phyloP scores from a whole-genome alignment of 2,329 filamentous ascomycete species.

The Colletotrichum sublineola region DNA sequence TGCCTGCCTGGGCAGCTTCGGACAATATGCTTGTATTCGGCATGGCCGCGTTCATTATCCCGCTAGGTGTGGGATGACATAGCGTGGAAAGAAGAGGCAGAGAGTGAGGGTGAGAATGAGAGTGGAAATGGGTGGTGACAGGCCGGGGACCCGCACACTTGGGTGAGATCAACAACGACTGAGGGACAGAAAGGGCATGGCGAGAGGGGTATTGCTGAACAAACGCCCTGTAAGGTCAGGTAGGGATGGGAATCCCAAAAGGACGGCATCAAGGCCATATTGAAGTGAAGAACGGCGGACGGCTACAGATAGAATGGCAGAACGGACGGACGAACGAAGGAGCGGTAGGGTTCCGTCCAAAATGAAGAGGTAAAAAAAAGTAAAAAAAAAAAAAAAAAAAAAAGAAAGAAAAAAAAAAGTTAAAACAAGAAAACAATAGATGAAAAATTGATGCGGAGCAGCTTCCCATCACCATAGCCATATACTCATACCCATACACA shows the following conservation, averaged over 20 bases:
- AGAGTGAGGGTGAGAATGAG: not conserved
- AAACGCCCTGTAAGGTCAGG: not conserved
- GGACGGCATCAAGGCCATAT: not conserved
- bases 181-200: not conserved
- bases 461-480: too few species aligned
- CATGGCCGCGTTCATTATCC: conserved; percentile 7
- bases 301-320: too few species aligned
- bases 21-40: conserved; percentile 38
- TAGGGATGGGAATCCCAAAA: not conserved
- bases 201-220: not conserved
- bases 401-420: too few species aligned
- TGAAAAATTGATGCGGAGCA: too few species aligned
- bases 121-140: not conserved
- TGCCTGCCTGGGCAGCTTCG: conserved; percentile 2
- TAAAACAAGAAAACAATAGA: too few species aligned
- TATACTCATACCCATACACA: too few species aligned
- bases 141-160: conserved; percentile 7
- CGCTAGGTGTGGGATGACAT: not conserved
- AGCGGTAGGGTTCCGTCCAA: too few species aligned
- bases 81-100: not conserved
- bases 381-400: too few species aligned
- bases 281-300: not conserved
- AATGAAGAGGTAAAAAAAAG: too few species aligned
- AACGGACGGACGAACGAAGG: too few species aligned
- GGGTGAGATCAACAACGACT: too few species aligned